Evolutionary conservation across 768 basidiomycete species (phyloP).

Genomic region (Podaxis sp.): DNA sequence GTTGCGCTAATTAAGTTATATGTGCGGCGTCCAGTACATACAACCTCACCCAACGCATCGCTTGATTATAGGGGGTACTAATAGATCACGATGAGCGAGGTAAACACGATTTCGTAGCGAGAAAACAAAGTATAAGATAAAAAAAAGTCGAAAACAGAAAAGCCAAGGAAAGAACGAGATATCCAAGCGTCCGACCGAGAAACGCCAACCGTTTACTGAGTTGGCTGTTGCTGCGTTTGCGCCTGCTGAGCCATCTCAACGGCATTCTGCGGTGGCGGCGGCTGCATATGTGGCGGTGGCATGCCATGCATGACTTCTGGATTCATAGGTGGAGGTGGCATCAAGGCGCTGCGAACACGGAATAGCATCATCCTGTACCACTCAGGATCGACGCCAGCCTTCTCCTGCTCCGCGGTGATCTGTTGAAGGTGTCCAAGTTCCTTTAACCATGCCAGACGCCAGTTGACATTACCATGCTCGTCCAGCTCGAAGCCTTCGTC

Average conservation of each 20-base stretch:
- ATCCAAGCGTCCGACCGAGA: constrained; percentile 8
- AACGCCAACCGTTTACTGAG: constrained; percentile 27
- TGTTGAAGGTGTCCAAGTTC: constrained; percentile 76
- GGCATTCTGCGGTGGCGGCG: constrained; percentile 37
- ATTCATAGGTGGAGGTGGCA: constrained; percentile 55
- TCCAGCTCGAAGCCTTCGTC: constrained; percentile 72
- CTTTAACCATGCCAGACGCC: constrained; percentile 79
- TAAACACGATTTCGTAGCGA: constrained; percentile 7
- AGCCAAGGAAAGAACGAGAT: not conserved
- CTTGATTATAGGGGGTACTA: not conserved
- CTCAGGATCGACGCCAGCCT: constrained; percentile 75
- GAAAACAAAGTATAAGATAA: constrained; percentile 4
- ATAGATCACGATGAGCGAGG: not conserved
- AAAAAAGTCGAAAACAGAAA: constrained; percentile 4
- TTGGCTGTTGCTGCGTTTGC: constrained; percentile 27
- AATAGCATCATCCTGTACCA: constrained; percentile 88
- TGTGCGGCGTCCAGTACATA: constrained; percentile 11
- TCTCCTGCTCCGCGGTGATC: constrained; percentile 80
- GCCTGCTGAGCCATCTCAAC: constrained; percentile 40
- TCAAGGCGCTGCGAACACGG: constrained; percentile 71
- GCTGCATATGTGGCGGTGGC: constrained; percentile 38
- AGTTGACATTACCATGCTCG: constrained; percentile 78
- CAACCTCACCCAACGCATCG: constrained; percentile 12
- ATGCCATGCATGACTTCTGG: constrained; percentile 52
- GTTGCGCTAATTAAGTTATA: constrained; percentile 13